Conservation (phyloP, 2,329 filamentous ascomycete species). For the Xylaria sp. region DNA sequence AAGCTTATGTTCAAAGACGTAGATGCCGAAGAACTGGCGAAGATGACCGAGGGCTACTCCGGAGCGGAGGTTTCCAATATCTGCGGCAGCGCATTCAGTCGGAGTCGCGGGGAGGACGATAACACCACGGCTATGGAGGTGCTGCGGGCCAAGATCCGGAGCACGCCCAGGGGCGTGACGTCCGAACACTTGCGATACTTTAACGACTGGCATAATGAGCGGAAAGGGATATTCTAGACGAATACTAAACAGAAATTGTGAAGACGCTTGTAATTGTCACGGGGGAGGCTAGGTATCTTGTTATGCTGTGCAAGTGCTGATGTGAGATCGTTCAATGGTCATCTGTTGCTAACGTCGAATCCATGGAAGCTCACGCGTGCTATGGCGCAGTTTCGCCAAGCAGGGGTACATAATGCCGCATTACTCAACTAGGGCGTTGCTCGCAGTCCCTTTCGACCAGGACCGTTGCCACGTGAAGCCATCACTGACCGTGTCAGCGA, state of each 20-base stretch:
- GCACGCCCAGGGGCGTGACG: conserved; percentile 16
- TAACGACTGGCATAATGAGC: conserved; percentile 17
- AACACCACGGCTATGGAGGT: conserved; percentile 18
- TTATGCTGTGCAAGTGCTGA: not conserved
- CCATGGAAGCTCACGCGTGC: not conserved
- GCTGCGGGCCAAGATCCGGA: conserved; percentile 15
- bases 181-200: conserved; percentile 18
- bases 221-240: conserved; percentile 15
- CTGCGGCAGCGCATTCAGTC: conserved; percentile 42
- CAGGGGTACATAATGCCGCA: not conserved
- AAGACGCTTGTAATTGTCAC: not conserved
- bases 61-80: conserved; percentile 71
- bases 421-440: too few species aligned
- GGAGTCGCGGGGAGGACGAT: conserved; percentile 17
- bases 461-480: too few species aligned
- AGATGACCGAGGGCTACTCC: conserved; percentile 68
- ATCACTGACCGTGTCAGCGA: too few species aligned
- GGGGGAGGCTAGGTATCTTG: not conserved
- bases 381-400: not conserved
- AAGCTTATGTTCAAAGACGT: conserved; percentile 61
- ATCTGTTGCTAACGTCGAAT: not conserved
- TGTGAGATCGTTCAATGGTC: not conserved
- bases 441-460: too few species aligned
- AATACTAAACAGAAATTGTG: not conserved
- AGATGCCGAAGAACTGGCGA: conserved; percentile 58